Conservation (phyloP, 2,329 filamentous ascomycete genomes). For the Clarireedia hainanense region DNA sequence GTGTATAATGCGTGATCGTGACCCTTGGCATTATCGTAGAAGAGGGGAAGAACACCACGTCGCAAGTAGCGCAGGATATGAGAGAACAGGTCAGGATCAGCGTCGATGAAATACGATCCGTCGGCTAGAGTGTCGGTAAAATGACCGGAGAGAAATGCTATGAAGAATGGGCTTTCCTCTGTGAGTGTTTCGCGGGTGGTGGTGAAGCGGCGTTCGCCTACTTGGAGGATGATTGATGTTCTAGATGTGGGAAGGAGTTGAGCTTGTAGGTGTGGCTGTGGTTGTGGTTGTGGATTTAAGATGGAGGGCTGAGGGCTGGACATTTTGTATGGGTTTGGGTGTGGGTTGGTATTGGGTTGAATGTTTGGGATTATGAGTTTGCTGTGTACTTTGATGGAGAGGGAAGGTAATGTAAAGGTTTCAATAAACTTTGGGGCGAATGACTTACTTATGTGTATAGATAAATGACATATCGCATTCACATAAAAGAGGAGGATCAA, state of each 20-base stretch:
- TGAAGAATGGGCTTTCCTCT: not conserved
- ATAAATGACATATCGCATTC: too few species aligned
- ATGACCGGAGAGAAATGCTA: constrained; percentile 17
- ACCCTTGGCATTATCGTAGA: constrained; percentile 25
- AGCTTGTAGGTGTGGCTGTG: too few species aligned
- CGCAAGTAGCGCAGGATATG: constrained; percentile 32
- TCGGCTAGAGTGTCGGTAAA: constrained; percentile 24
- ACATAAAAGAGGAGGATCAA: too few species aligned
- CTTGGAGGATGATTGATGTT: constrained; percentile 1
- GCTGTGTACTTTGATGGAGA: too few species aligned
- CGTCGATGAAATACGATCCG: constrained; percentile 33
- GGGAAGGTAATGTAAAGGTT: too few species aligned
- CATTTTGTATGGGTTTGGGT: not conserved
- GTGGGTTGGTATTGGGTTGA: not conserved
- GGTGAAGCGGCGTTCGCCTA: constrained; percentile 7
- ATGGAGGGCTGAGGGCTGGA: not conserved
- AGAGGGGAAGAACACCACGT: constrained; percentile 28
- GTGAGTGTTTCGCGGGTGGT: not conserved
- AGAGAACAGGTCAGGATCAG: constrained; percentile 30
- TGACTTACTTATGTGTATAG: too few species aligned
- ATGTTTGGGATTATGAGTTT: too few species aligned
- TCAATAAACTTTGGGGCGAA: too few species aligned
- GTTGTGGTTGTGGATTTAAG: not conserved
- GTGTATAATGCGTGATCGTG: constrained; percentile 32
- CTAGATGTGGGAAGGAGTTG: not conserved